Evolutionary conservation across 306 rosid species (phyloP), one percentile per base, ranked within the genome.

Genomic region (Rosa multiflora): DNA sequence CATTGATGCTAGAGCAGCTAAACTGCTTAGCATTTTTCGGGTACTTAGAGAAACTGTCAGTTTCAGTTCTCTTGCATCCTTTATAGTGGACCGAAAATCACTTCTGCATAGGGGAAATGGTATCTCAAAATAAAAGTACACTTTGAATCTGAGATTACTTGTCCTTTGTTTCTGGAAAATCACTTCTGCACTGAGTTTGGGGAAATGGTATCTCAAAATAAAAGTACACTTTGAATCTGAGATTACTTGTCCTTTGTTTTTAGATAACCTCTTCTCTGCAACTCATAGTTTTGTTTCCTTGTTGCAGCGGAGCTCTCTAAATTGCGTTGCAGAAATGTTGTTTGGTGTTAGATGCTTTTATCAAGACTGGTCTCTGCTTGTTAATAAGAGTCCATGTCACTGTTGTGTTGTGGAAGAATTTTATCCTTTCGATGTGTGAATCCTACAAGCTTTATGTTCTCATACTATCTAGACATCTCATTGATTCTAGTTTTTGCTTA

Each of bases 341-440:
- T 63, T 68, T 61, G 48, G 48, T 39, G 76, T 83, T 29, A 32
- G 10, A 15, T 74, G 47, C 46, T 44, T 15, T 23, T 26, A 23
- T 47, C 56, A 53, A 11, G 71, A 18, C 43, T 56, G 18, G 46
- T 76, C 9, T 18, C 35, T 55, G 80, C 42, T 70, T 72, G 69
- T 63, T 48, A 82, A 78, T 78, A 84, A 75, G 75, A 42, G 73
- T 81, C 72, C 63, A 44, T 77, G 73, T 70, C n/a, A 74, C 46
- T 53, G 23, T 39, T 67, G 58, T 77, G 9, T n/a, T 75, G 73
- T 73, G 80, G 75, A 40, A 18, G 39, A 40, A 14, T 4, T 35
- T 72, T 49, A 23, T 14, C 18, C 42, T 5, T 53, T 55, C 42
- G 23, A 70, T 37, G 37, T 7, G 7, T 42, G 29, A 61, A 40